Evolutionary conservation across 176 grass and related monocot species (phyloP).

Genomic region (Dendrocalamus sinicus): DNA sequence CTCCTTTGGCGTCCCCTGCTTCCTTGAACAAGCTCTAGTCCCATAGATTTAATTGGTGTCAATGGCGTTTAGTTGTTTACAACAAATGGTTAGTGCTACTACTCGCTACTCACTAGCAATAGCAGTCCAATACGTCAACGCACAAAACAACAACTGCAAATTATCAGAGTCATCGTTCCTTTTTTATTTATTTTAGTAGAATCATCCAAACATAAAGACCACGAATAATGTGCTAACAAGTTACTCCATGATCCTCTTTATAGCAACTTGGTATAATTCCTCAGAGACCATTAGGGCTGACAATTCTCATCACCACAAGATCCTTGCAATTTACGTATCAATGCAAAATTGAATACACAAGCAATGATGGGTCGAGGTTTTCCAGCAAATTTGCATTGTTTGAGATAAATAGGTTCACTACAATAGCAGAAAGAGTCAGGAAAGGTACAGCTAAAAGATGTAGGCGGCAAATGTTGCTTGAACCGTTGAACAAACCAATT

Average conservation of each 20-base stretch:
- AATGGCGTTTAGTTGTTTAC: background rate
- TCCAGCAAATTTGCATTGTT: background rate
- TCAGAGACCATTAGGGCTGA: background rate
- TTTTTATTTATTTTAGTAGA: background rate
- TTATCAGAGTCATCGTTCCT: background rate
- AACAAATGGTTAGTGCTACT: background rate
- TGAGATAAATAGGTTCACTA: background rate
- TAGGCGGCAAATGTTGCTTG: slow-evolving; percentile 38
- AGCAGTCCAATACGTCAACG: background rate
- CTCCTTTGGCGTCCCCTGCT: slow-evolving; percentile 25
- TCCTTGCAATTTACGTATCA: background rate
- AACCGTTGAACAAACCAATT: slow-evolving; percentile 42
- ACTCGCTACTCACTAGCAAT: background rate
- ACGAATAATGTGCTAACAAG: background rate
- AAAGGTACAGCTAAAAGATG: slow-evolving; percentile 19
- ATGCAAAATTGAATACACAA: background rate
- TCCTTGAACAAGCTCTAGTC: background rate
- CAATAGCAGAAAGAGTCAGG: background rate
- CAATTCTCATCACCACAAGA: background rate
- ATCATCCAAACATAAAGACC: background rate
- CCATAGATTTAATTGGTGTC: background rate
- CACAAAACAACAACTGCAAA: background rate
- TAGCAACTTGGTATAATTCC: too few species aligned
- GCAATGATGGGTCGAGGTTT: background rate
- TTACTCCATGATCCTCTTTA: too few species aligned